Conservation (phyloP, 2,329 filamentous ascomycete genomes). For the Shiraia sp. region DNA sequence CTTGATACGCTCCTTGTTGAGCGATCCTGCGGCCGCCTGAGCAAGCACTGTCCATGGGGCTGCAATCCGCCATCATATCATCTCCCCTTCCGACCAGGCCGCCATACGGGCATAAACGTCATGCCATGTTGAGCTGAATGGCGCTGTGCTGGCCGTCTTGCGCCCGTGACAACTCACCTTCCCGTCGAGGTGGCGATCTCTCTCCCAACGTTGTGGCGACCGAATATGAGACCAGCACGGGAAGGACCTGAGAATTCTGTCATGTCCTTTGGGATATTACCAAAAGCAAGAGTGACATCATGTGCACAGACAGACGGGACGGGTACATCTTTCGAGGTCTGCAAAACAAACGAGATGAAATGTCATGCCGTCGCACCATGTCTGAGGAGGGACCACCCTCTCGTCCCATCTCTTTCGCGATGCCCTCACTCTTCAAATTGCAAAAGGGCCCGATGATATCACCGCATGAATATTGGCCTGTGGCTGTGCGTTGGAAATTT, state of each 20-base stretch:
- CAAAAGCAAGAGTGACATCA: slow-evolving; percentile 25
- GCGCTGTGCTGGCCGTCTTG: slow-evolving; percentile 25
- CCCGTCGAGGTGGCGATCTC: slow-evolving; percentile 13
- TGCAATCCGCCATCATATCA: not conserved
- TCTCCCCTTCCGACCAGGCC: too few species aligned
- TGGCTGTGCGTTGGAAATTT: not conserved
- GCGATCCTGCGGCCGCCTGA: too few species aligned
- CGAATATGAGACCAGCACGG: slow-evolving; percentile 13
- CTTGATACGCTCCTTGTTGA: slow-evolving; percentile 4
- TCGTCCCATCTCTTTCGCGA: slow-evolving; percentile 10
- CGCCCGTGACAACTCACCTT: slow-evolving; percentile 28
- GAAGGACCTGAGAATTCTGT: slow-evolving; percentile 7
- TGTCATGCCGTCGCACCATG: slow-evolving; percentile 21
- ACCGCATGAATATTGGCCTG: slow-evolving; percentile 1
- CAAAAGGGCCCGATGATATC: slow-evolving; percentile 7
- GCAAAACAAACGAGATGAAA: slow-evolving; percentile 15
- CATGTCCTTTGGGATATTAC: slow-evolving; percentile 3
- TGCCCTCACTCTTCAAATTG: too few species aligned
- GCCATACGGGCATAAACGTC: too few species aligned
- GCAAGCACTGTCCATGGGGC: not conserved
- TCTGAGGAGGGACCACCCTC: slow-evolving; percentile 9
- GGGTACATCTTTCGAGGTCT: slow-evolving; percentile 13
- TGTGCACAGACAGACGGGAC: slow-evolving; percentile 16
- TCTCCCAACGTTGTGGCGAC: slow-evolving; percentile 6
- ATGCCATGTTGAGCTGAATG: slow-evolving; percentile 15